phyloP scores from a whole-genome alignment of 441 rosid genomes.

The Populus hybrid region DNA sequence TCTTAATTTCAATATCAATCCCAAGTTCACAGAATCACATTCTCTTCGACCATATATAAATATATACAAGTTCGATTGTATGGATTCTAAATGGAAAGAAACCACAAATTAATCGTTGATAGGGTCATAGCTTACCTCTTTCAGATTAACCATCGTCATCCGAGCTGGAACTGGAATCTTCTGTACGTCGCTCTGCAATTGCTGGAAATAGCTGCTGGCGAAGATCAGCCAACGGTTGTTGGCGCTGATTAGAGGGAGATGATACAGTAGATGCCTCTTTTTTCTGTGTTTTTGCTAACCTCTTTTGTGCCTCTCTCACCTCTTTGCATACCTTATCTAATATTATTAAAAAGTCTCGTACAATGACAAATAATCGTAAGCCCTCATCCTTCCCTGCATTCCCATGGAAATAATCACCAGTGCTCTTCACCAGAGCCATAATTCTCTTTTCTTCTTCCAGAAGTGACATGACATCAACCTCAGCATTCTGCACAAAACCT shows the following conservation, averaged over 20 bases:
- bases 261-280: conserved; percentile 52
- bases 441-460: conserved; percentile 82
- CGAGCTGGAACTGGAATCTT: conserved; percentile 34
- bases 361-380: conserved; percentile 70
- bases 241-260: conserved; percentile 46
- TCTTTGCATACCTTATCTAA: conserved; percentile 88
- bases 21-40: not conserved
- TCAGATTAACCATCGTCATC: conserved; percentile 32
- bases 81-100: not conserved
- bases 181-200: conserved; percentile 50
- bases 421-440: conserved; percentile 78
- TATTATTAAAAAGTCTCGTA: conserved; percentile 79
- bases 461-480: conserved; percentile 51
- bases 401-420: conserved; percentile 99
- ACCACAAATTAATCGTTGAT: not conserved
- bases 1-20: not conserved
- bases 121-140: conserved; percentile 13
- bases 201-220: conserved; percentile 66
- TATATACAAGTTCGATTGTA: not conserved
- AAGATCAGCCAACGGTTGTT: conserved; percentile 44
- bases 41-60: not conserved
- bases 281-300: conserved; percentile 39
- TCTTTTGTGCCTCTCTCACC: conserved; percentile 53
- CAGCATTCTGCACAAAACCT: conserved; percentile 71
- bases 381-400: conserved; percentile 89